Conservation (phyloP, 129 eudicot genomes). For the sunflower (Helianthus annuus) region HanXRQr2.0-SUNRISE NC_035447.2:88199469-88199968, state of each 20-base stretch:
- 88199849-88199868: slow-evolving; percentile 2
- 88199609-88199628: background rate
- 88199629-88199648: slow-evolving; percentile 1
- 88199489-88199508: slow-evolving; percentile 86
- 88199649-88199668: background rate
- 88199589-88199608: background rate
- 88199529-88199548: background rate
- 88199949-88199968: background rate
- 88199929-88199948: slow-evolving; percentile 2
- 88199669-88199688: slow-evolving; percentile 4
- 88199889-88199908: background rate
- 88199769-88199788: background rate
- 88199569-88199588: background rate
- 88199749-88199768: background rate
- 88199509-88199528: slow-evolving; percentile 20
- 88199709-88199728: background rate
- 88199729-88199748: background rate
- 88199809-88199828: background rate
- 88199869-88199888: background rate
- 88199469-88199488: slow-evolving; percentile 91
- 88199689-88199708: background rate
- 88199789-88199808: background rate
- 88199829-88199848: background rate
- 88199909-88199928: background rate
- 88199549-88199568: slow-evolving; percentile 4